phyloP scores from a whole-genome alignment of 1,284 basidiomycete genomes.

The Vanrija humicola region DNA sequence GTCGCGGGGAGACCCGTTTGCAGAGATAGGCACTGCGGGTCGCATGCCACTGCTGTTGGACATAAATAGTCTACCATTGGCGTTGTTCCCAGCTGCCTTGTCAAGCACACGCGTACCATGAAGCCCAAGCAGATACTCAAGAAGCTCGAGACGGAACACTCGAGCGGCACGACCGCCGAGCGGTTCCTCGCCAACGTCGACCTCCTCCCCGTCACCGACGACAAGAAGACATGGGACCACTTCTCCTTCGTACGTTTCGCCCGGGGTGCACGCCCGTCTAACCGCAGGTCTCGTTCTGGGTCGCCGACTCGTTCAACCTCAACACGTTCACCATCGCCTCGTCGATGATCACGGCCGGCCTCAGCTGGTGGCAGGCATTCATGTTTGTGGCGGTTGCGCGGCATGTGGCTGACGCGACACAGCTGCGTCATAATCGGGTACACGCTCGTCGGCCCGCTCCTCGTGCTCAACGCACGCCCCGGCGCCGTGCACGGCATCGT shows the following conservation, averaged over 20 bases:
- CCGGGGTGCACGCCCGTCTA: neutral
- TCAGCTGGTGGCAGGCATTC: conserved; percentile 71
- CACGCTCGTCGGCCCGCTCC: conserved; percentile 64
- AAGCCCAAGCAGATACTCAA: conserved; percentile 17
- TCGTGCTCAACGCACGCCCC: conserved; percentile 73
- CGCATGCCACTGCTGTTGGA: no score
- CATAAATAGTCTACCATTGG: no score
- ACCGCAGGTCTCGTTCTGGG: conserved; percentile 6
- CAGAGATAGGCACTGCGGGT: no score
- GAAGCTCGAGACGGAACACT: conserved; percentile 55
- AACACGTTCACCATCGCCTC: conserved; percentile 60
- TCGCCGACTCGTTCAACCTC: conserved; percentile 61
- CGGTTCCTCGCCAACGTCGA: conserved; percentile 57
- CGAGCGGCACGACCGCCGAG: conserved; percentile 55
- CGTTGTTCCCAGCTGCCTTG: no score
- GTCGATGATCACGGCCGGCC: conserved; percentile 67
- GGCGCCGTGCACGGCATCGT: conserved; percentile 62
- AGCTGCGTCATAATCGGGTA: conserved; percentile 70
- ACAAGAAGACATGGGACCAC: conserved; percentile 41
- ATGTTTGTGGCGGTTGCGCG: conserved; percentile 47
- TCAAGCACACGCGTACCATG: neutral
- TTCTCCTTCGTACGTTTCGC: conserved; percentile 27
- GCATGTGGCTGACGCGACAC: conserved; percentile 60
- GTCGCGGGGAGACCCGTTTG: no score
- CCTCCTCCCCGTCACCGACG: conserved; percentile 30